These are phyloP conservation scores for Haematococcus lacustris DNA, from an alignment of 139 green algal species.

Conservation along the genomic window DNA sequence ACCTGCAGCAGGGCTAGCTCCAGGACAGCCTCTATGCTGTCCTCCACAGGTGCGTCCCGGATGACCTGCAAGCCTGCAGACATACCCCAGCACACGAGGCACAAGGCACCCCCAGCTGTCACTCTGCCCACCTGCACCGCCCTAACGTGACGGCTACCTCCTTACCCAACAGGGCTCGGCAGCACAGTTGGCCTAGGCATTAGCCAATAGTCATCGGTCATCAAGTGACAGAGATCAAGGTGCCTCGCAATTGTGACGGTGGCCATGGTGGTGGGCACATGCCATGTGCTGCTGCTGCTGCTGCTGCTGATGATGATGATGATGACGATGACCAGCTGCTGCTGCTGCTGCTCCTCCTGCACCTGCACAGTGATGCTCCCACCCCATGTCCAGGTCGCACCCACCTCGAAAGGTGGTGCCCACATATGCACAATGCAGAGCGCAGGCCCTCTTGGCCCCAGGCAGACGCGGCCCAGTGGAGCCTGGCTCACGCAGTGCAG, in stretches of 20 bases:
- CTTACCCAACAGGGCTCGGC: neutral
- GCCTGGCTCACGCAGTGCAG: too few relatives aligned
- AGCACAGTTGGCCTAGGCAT: neutral
- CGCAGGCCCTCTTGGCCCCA: conserved; percentile 10
- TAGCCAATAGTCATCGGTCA: neutral
- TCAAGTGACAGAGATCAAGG: neutral
- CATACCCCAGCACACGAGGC: neutral
- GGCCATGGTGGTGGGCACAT: too few relatives aligned
- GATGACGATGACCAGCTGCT: neutral
- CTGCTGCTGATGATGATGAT: neutral
- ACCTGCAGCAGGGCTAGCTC: conserved; percentile 43
- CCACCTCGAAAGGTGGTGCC: conserved; percentile 21
- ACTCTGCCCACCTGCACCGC: neutral
- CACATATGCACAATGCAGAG: conserved; percentile 21
- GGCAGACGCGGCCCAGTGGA: too few relatives aligned
- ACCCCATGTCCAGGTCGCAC: neutral
- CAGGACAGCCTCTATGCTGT: conserved; percentile 49
- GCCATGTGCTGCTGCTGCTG: neutral
- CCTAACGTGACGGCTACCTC: neutral
- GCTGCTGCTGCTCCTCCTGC: neutral
- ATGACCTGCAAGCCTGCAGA: conserved; percentile 56
- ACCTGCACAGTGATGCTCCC: neutral
- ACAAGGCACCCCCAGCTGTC: neutral
- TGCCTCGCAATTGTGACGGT: neutral
- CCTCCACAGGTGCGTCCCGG: conserved; percentile 7